Base-by-base conservation (phyloP, 306 rosid genomes). In the Gynostemma pentaphyllum region DNA sequence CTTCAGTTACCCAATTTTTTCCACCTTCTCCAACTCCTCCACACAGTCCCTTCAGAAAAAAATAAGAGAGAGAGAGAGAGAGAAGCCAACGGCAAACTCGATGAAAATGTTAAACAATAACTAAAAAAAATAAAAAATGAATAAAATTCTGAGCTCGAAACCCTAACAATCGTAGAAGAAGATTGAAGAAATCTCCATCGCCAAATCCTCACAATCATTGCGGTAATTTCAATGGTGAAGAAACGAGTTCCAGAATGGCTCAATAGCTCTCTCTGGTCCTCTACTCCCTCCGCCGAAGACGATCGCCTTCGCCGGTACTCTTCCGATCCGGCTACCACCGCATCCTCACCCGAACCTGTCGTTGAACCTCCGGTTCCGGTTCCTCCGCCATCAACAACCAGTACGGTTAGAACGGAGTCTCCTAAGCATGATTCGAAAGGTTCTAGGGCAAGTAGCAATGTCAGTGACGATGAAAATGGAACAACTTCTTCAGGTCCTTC, bases 221-320 rank as follows among this genome's bases (percentile, higher is more conserved):
- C 23, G 24, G 49, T 40, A 40, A 23, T 61, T 56, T 14, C 41
- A 73, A 88, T 92, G 97, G 68, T 76, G 81, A 86, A 78, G 82
- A 92, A 92, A 73, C 80, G 80, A 7, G 97, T 94, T 1, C 99
- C 99, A 28, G 96, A 94, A 50, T 94, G 99, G 99, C 97, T 94
- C 70, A 94, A 94, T 79, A 94, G 91, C 61, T 84, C 97, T 37
- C 87, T 94, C 68, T 94, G 97, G 99, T 81, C 89, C 7, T 72
- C 86, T 6, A 0, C 85, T 30, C 64, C 85, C 34, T 39, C 85
- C 12, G 50, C 15, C 7, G 82, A 77, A 70, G 92, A 85, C 64
- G 72, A 72, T 52, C 77, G 70, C 34, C 39, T 21, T 47, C 73
- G 34, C 14, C 88, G 78, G 47, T 32, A 78, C 76, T 13, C 80